phyloP scores from a whole-genome alignment of 768 basidiomycete species.

The Psilocybe cyanescens region DNA sequence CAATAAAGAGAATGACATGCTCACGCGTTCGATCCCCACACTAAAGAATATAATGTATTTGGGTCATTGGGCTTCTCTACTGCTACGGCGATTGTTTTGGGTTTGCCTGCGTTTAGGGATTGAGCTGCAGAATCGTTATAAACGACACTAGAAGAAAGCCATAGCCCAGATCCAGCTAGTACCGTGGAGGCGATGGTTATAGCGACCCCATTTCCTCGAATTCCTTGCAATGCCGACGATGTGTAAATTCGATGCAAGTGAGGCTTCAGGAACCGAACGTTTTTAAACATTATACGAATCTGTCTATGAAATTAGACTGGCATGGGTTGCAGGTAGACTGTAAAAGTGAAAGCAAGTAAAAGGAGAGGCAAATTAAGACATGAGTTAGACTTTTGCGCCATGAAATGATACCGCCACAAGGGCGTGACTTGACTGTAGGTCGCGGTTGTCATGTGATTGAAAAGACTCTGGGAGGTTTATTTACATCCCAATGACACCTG shows the following conservation, averaged over 20 bases:
- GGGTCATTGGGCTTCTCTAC: slow-evolving; percentile 24
- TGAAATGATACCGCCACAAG: too few relatives aligned
- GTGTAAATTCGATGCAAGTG: slow-evolving; percentile 27
- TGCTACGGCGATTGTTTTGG: slow-evolving; percentile 11
- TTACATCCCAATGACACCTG: too few relatives aligned
- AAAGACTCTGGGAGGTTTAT: too few relatives aligned
- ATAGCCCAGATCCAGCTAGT: slow-evolving; percentile 39
- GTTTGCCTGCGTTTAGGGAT: slow-evolving; percentile 9
- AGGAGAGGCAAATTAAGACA: neutral
- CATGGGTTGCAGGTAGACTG: neutral
- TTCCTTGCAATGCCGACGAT: neutral
- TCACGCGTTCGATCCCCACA: slow-evolving; percentile 81
- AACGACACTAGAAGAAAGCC: slow-evolving; percentile 38
- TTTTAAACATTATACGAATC: slow-evolving; percentile 31
- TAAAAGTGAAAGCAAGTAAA: neutral
- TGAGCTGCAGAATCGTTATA: slow-evolving; percentile 30
- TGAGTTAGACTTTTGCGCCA: neutral
- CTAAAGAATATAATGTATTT: slow-evolving; percentile 48
- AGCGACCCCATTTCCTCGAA: slow-evolving; percentile 17
- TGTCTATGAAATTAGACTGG: neutral
- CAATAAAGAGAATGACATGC: slow-evolving; percentile 19
- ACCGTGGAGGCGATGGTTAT: slow-evolving; percentile 28
- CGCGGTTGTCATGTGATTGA: slow-evolving; percentile 5
- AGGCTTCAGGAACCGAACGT: slow-evolving; percentile 26
- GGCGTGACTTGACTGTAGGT: neutral